phyloP scores from a whole-genome alignment of 2,329 filamentous ascomycete genomes.

The Aspergillus sp. region DNA sequence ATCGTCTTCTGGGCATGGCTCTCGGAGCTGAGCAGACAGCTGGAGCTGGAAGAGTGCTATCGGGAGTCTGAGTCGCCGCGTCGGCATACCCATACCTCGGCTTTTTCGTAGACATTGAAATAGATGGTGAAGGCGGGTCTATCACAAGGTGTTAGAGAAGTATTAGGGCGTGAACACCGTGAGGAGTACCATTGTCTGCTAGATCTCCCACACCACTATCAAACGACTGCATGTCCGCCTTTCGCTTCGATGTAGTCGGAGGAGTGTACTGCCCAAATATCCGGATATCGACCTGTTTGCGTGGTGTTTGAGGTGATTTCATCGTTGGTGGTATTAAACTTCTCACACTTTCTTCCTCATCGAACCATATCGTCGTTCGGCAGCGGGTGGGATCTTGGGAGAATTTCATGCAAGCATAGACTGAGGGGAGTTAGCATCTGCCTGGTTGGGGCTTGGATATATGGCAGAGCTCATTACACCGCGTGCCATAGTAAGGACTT shows the following conservation, averaged over 20 bases:
- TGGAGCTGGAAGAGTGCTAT: not conserved
- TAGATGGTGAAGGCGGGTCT: not conserved
- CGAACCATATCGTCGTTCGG: not conserved
- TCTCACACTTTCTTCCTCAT: not conserved
- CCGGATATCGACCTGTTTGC: conserved; percentile 7
- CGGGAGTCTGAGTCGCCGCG: not conserved
- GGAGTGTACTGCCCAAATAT: conserved; percentile 2
- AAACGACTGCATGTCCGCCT: conserved; percentile 1
- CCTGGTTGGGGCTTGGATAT: not conserved
- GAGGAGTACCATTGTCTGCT: not conserved
- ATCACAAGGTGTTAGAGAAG: not conserved
- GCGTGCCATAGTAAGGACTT: conserved; percentile 1
- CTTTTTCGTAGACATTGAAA: not conserved
- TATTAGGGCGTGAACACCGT: not conserved
- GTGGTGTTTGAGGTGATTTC: conserved; percentile 4
- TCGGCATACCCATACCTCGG: not conserved
- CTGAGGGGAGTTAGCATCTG: not conserved
- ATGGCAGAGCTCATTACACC: not conserved
- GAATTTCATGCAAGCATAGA: conserved; percentile 1
- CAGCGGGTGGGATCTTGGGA: not conserved
- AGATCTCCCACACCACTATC: not conserved
- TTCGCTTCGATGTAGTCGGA: not conserved
- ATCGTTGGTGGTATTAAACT: not conserved
- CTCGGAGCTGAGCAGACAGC: not conserved
- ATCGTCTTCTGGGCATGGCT: not conserved